Evolutionary conservation across 176 grass and related monocot genomes (phyloP), one percentile per base, ranked within the genome.

Genomic region (Cocos nucifera): DNA sequence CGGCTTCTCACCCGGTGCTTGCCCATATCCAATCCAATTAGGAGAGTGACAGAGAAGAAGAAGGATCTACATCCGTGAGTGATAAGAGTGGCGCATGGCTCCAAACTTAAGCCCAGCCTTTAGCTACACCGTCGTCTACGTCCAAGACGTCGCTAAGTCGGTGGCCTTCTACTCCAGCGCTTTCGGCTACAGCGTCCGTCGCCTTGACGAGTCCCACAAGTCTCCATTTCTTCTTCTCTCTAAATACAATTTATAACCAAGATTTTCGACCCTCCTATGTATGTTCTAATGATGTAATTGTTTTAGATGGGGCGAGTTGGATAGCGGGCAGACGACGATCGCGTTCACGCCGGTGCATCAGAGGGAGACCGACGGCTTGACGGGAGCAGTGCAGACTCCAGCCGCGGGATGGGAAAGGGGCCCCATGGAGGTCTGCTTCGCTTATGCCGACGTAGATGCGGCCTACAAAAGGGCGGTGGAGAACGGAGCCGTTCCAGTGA

Each of bases 281-380:
- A 23, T 23, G 5, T 24, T 59, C 49, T 19, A 16, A 49, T 23
- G 4, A 4, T 6, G 8, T 23, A 3, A 26, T 4, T 25, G 14
- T 0, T 17, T 14, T 49, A 89, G 83, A 72, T 90, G 83, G 92
- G 92, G 83, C 50, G 83, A 88, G 83, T 71, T 96, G 69, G 83
- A 85, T 50, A 97, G 78, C 54, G 87, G 92, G 28, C 52, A 63
- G 62, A 91, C 87, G 65, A 88, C 92, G 14, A 83, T 91, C 61
- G 84, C 84, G 7, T 88, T 91, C 92, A 91, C 92, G 66, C 78
- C 84, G 29, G 64, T 64, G 51, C 92, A 85, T 69, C 92, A 97
- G 81, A 54, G 76, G 64, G 87, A 91, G 74, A 97, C 81, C 20
- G 87, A 91, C 28, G 69, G 4, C 3, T 22, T 87, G 6, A 85